Evolutionary conservation across 108 stramenopile species (phyloP), one percentile per base, ranked within the genome.

Genomic region (Bacterosira constricta): DNA sequence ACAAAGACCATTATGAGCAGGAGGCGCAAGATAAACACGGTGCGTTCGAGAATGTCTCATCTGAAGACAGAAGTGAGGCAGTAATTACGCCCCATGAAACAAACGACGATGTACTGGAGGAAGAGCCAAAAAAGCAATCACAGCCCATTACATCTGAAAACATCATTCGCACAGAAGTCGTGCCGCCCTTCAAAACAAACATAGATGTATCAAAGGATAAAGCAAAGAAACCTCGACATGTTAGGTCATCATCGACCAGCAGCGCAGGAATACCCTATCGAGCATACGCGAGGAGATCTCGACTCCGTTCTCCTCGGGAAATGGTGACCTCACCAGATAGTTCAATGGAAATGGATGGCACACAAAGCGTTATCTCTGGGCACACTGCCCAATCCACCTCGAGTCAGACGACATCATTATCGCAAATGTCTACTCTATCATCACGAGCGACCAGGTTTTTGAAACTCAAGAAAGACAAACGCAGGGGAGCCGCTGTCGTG

Each of bases 391-490:
- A 67, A 21, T 67, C 74, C 2, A 37, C 66, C 26, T 53, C 69
- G 15, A 65, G 45, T 45, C 44, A 62, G 25, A 27, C 29, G 29
- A 31, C 73, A n/a, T 53, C 52, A 15, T 42, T 42, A 30, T 58
- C 69, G 20, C 64, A 60, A 46, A 65, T 47, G 18, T 63, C 75
- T 3, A 61, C 69, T 9, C 39, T 78, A 20, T 78, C 77, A 32
- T 42, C 69, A 2, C 69, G 77, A 30, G 77, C 77, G 0, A 70
- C 56, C n/a, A 36, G 63, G 36, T 68, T 78, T 58, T 39, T 78
- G 38, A 66, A 63, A 65, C 57, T 70, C 39, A 78, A 78, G 52
- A 53, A 53, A 6, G 52, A 30, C 13, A 53, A 30, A 30, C 52
- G 29, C 8, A 69, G 49, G 69, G 49, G 45, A 3, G 20, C 59